phyloP scores from a whole-genome alignment of 2,329 filamentous ascomycete genomes.

The Pseudocercospora crystallina region DNA sequence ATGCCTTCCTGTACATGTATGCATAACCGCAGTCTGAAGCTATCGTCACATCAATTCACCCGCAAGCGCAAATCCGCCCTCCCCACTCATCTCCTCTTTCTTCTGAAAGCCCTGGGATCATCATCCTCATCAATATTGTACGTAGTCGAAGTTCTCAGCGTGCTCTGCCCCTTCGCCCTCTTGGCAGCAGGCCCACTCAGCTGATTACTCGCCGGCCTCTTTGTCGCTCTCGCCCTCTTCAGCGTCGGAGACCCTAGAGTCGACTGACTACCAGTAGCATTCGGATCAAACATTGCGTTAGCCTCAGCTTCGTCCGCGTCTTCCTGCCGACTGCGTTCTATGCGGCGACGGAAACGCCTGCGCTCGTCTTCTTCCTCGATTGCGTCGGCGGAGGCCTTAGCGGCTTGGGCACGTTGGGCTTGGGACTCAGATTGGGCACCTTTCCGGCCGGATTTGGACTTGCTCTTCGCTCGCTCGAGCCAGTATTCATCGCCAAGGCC shows the following conservation, averaged over 20 bases:
- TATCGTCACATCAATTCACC: too few relatives aligned
- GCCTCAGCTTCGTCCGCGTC: constrained; percentile 27
- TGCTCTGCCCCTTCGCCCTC: constrained; percentile 23
- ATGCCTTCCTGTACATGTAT: too few relatives aligned
- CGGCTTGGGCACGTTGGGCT: constrained; percentile 7
- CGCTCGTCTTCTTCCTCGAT: constrained; percentile 24
- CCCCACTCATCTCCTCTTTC: constrained; percentile 36
- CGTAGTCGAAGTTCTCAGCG: background rate
- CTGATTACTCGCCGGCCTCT: constrained; percentile 27
- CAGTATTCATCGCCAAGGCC: constrained; percentile 77
- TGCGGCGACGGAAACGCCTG: constrained; percentile 31
- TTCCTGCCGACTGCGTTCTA: constrained; percentile 28
- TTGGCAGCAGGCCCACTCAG: constrained; percentile 28
- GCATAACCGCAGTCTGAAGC: too few relatives aligned
- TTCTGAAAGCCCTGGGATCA: constrained; percentile 56
- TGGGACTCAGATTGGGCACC: constrained; percentile 20
- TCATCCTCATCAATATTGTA: constrained; percentile 37
- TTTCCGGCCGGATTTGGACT: too few relatives aligned
- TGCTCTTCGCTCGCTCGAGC: constrained; percentile 50
- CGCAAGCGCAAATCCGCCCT: too few relatives aligned
- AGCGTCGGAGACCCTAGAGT: constrained; percentile 25
- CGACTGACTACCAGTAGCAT: constrained; percentile 19
- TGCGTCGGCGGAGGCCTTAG: background rate
- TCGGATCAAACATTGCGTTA: constrained; percentile 14
- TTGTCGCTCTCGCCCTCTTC: constrained; percentile 26